Percentiles rank a stretch among this genome's conserved stretches.
Evolutionary conservation across 192 early-diverging fungal genomes (phyloP).

Genomic region (Podila clonocystis): DNA sequence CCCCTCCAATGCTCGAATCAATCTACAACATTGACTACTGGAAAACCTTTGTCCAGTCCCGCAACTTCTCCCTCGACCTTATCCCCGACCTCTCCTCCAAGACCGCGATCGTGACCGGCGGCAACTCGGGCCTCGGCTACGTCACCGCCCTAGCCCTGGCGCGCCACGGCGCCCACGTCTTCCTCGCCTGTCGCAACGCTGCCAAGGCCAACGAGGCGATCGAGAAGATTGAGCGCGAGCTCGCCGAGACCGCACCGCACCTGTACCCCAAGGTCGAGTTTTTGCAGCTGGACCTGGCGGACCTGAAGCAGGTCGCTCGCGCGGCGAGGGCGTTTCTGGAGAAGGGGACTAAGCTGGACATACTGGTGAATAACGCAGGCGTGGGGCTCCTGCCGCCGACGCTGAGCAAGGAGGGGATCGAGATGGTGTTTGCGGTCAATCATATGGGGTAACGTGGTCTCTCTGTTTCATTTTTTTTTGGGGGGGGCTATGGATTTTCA

Average conservation of each 20-base stretch:
- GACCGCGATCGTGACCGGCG: conserved; percentile 60
- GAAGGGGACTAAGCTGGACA: conserved; percentile 53
- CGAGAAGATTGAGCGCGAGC: conserved; percentile 40
- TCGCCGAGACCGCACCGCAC: conserved; percentile 38
- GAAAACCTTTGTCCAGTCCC: conserved; percentile 20
- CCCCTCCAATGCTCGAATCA: conserved; percentile 37
- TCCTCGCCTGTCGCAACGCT: conserved; percentile 30
- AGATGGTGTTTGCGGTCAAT: conserved; percentile 29
- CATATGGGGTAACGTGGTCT: conserved; percentile 36
- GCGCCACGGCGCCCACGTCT: conserved; percentile 46
- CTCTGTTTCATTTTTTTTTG: not conserved
- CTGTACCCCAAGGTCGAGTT: conserved; percentile 47
- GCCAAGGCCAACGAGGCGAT: conserved; percentile 20
- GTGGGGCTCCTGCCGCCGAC: conserved; percentile 23
- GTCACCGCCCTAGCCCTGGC: conserved; percentile 40
- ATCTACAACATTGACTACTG: conserved; percentile 36
- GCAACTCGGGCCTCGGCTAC: conserved; percentile 55
- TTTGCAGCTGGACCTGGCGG: conserved; percentile 40
- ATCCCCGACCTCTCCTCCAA: conserved; percentile 55
- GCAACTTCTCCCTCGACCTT: conserved; percentile 31
- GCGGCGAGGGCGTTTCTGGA: conserved; percentile 49
- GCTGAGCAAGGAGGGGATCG: conserved; percentile 31
- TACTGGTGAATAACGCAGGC: conserved; percentile 51
- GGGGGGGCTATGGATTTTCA: too few relatives aligned
- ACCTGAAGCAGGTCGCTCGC: conserved; percentile 24